Evolutionary conservation across 805 yeast species (phyloP).

Genomic region (Suhomyces xylopsoci): DNA sequence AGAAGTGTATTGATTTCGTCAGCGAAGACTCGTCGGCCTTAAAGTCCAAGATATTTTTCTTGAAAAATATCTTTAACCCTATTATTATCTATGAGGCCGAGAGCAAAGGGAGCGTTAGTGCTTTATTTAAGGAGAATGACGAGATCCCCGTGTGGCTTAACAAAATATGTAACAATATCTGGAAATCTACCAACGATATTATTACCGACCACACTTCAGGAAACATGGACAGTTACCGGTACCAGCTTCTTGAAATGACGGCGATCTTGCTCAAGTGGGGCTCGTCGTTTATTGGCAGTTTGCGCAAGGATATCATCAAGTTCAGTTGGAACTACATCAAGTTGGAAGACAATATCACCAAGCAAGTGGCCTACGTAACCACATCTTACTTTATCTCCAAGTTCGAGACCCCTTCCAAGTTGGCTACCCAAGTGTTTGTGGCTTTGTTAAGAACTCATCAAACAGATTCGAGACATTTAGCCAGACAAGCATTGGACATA

Average conservation of each 20-base stretch:
- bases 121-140: conserved; percentile 28
- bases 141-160: conserved; percentile 59
- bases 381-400: conserved; percentile 83
- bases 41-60: conserved; percentile 54
- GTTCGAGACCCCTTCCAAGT: conserved; percentile 83
- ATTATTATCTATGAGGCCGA: conserved; percentile 62
- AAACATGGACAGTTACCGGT: conserved; percentile 66
- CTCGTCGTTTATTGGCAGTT: conserved; percentile 54
- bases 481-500: conserved; percentile 81
- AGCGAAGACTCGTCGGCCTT: conserved; percentile 44
- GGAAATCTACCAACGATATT: conserved; percentile 64
- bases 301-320: conserved; percentile 81
- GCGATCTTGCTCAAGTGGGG: conserved; percentile 70
- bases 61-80: conserved; percentile 61
- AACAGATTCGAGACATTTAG: conserved; percentile 77
- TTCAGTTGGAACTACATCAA: conserved; percentile 93
- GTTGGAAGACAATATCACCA: conserved; percentile 81
- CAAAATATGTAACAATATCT: conserved; percentile 58
- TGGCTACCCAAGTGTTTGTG: conserved; percentile 89
- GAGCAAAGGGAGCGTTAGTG: conserved; percentile 44
- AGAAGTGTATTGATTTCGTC: conserved; percentile 46
- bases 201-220: conserved; percentile 59
- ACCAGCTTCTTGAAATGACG: conserved; percentile 78
- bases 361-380: conserved; percentile 89
- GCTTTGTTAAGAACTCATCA: conserved; percentile 84